These are phyloP conservation scores for Leptographium flavum DNA, from an alignment of 2,329 filamentous ascomycete species.

Conservation along the genomic window DNA sequence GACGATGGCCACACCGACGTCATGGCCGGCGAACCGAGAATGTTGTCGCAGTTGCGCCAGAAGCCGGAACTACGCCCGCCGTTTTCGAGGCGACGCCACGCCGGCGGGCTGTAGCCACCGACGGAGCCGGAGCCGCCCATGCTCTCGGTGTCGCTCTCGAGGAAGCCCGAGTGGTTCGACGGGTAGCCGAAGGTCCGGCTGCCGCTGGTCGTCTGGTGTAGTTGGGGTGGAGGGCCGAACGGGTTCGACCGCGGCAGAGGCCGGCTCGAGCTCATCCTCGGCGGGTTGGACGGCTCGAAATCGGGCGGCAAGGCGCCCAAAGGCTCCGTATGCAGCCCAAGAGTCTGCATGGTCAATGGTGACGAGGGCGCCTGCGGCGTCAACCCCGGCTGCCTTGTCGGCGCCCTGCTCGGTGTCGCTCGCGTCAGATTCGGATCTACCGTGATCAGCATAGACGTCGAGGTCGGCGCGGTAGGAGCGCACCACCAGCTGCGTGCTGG, in stretches of 20 bases:
- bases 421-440: neutral
- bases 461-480: neutral
- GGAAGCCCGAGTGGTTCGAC: constrained; percentile 27
- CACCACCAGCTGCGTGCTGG: constrained; percentile 2
- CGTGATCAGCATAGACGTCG: constrained; percentile 2
- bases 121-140: constrained; percentile 31
- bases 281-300: constrained; percentile 31
- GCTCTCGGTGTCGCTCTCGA: constrained; percentile 21
- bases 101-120: constrained; percentile 46
- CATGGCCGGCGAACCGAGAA: constrained; percentile 24
- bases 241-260: neutral
- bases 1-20: neutral
- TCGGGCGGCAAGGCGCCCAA: constrained; percentile 41
- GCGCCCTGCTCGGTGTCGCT: constrained; percentile 4
- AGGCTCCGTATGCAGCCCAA: constrained; percentile 16
- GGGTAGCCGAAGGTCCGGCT: constrained; percentile 24
- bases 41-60: constrained; percentile 43
- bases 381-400: too few species aligned
- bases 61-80: constrained; percentile 43
- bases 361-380: too few species aligned
- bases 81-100: constrained; percentile 47
- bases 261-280: constrained; percentile 3
- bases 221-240: neutral
- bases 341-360: constrained; percentile 11
- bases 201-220: constrained; percentile 8